Evolutionary conservation across 2,329 filamentous ascomycete species (phyloP).

Genomic region (Elsinoe fawcettii): DNA sequence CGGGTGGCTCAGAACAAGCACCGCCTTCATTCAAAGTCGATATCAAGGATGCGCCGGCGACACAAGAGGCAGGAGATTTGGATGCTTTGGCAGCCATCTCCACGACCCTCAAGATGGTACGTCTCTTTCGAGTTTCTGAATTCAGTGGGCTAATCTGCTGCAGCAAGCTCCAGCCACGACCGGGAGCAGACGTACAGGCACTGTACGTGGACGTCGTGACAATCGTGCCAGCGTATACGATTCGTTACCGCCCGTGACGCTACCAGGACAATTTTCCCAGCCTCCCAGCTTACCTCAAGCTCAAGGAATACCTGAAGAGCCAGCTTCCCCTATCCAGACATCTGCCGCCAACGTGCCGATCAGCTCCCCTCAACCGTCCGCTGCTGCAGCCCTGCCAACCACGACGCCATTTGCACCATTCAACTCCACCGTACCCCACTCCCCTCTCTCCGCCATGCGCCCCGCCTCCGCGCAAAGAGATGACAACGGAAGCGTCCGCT

Average conservation of each 20-base stretch:
- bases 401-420: slow-evolving; percentile 21
- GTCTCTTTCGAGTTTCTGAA: slow-evolving; percentile 19
- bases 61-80: slow-evolving; percentile 67
- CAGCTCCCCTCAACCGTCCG: slow-evolving; percentile 12
- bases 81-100: slow-evolving; percentile 67
- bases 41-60: slow-evolving; percentile 70
- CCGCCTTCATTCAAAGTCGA: slow-evolving; percentile 67
- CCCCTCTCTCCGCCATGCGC: slow-evolving; percentile 27
- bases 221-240: slow-evolving; percentile 86
- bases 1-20: slow-evolving; percentile 43
- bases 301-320: slow-evolving; percentile 22
- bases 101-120: slow-evolving; percentile 58
- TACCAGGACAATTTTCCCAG: slow-evolving; percentile 32
- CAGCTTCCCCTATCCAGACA: slow-evolving; percentile 10
- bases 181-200: slow-evolving; percentile 48
- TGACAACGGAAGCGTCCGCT: slow-evolving; percentile 87
- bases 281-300: background rate
- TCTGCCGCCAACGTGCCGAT: slow-evolving; percentile 11
- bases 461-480: slow-evolving; percentile 29
- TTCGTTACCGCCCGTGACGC: slow-evolving; percentile 38
- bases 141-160: background rate
- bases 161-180: slow-evolving; percentile 50
- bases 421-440: slow-evolving; percentile 20
- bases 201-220: slow-evolving; percentile 79
- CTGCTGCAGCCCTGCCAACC: slow-evolving; percentile 8